Evolutionary conservation across 129 eudicot species (phyloP).

Genomic region (Sambucus nigra): DNA sequence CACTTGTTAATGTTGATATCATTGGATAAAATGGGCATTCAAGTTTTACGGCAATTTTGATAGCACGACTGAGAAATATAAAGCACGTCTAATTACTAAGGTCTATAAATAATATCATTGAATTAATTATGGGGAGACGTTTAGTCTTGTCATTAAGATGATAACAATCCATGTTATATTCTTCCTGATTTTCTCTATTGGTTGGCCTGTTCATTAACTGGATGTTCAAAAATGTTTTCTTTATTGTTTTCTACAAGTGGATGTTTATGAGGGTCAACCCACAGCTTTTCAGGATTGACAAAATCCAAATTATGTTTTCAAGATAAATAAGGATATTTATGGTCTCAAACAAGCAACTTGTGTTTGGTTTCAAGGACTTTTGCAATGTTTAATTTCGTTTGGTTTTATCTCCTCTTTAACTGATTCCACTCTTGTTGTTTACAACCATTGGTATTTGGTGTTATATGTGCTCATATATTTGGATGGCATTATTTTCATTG

Average conservation of each 20-base stretch:
- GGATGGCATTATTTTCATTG: conserved; percentile 5
- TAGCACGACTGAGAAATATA: background rate
- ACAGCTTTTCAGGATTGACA: background rate
- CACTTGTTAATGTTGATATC: background rate
- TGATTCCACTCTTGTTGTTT: background rate
- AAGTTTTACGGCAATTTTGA: background rate
- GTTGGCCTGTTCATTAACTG: background rate
- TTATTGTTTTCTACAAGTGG: background rate
- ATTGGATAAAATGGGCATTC: background rate
- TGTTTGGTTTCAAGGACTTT: conserved; percentile 1
- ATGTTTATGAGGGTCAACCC: conserved; percentile 2
- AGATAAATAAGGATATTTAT: background rate
- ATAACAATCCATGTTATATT: background rate
- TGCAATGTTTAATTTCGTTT: background rate
- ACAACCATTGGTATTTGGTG: no score
- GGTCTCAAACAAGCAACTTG: conserved; percentile 6
- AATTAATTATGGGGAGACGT: background rate
- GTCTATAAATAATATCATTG: background rate
- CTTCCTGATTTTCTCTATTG: background rate
- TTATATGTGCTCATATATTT: background rate
- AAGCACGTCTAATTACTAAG: background rate
- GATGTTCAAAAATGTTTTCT: conserved; percentile 2
- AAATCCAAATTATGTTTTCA: background rate
- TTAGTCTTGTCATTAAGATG: conserved; percentile 2
- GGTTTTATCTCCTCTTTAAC: background rate